phyloP scores from a whole-genome alignment of 192 early-diverging fungal species.

The Obelidium mucronatum region DNA sequence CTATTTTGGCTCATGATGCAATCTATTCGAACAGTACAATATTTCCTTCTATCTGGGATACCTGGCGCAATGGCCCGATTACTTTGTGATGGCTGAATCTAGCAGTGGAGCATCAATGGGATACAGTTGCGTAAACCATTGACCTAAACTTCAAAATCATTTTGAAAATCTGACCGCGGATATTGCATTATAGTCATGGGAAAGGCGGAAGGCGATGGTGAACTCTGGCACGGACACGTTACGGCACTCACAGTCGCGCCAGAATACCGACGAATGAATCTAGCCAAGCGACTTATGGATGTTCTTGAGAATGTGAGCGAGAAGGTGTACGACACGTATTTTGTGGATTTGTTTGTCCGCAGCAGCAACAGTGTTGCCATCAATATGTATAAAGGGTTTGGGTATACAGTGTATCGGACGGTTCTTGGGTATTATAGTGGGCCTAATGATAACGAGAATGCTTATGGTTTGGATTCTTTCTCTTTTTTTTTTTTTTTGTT shows the following conservation, averaged over 20 bases:
- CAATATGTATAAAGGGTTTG: constrained; percentile 90
- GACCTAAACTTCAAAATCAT: too few species aligned
- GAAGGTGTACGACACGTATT: constrained; percentile 86
- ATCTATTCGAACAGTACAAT: constrained; percentile 73
- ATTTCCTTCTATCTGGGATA: constrained; percentile 94
- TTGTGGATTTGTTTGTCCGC: constrained; percentile 97
- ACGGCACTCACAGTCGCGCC: constrained; percentile 97
- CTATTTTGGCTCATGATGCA: background rate
- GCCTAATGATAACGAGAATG: constrained; percentile 77
- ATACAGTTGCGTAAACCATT: constrained; percentile 67
- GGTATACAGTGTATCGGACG: constrained; percentile 89
- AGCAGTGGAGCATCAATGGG: constrained; percentile 79
- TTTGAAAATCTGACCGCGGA: too few species aligned
- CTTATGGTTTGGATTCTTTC: constrained; percentile 67
- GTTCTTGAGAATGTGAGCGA: constrained; percentile 91
- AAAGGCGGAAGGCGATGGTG: constrained; percentile 89
- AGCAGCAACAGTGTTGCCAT: constrained; percentile 92
- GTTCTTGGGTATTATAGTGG: constrained; percentile 88
- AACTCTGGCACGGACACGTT: constrained; percentile 97
- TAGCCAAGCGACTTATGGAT: constrained; percentile 89
- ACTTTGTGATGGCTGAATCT: constrained; percentile 85
- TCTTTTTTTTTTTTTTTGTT: background rate
- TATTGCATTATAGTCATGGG: constrained; percentile 92
- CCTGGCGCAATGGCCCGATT: constrained; percentile 92
- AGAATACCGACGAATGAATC: constrained; percentile 90